Evolutionary conservation across 139 green algal species (phyloP), one percentile per base, ranked within the genome.

Genomic region (Chlamydomonas sp.): DNA sequence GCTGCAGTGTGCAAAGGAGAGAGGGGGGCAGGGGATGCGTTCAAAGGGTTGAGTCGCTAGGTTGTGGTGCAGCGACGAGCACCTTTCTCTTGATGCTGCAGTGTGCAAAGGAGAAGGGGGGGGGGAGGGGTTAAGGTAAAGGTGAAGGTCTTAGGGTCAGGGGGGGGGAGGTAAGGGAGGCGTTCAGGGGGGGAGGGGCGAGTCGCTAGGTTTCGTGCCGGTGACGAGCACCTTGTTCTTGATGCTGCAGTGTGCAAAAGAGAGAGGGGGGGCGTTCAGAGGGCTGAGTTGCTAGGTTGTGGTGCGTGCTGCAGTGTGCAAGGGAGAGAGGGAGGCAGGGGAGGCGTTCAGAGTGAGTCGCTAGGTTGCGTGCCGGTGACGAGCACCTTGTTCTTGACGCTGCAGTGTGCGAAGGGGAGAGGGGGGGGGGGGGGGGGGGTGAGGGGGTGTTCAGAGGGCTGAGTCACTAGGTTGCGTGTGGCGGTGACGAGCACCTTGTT

Each of bases 401-500:
- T 54, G 16, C 43, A 54, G 13, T 54, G 43, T 54, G 43, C 16
- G 43, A 20, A 26, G 43, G 43, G 43, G 43, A 54, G 20, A 20
- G 43, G 20, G 43, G 43, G 13, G 43, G 43, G 43, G 43, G 43
- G 13, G 43, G 43, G 43, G 43, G 43, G 43, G 43, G n/a, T n/a
- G n/a, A n/a, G n/a, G n/a, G n/a, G n/a, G n/a, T n/a, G n/a, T n/a
- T n/a, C n/a, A n/a, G n/a, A n/a, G n/a, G n/a, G n/a, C n/a, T n/a
- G n/a, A n/a, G n/a, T n/a, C n/a, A n/a, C n/a, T n/a, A n/a, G n/a
- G n/a, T n/a, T 79, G n/a, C 88, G 89, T 22, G 85, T 95, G 60
- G 88, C 84, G 22, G 90, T 96, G 33, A 96, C 73, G n/a, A 96
- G 85, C 76, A 96, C 81, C 83, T 92, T 95, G 79, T 88, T 91